These are phyloP conservation scores for Blechomonas ayalai DNA, from an alignment of 208 protist species.

Conservation along the genomic window DNA sequence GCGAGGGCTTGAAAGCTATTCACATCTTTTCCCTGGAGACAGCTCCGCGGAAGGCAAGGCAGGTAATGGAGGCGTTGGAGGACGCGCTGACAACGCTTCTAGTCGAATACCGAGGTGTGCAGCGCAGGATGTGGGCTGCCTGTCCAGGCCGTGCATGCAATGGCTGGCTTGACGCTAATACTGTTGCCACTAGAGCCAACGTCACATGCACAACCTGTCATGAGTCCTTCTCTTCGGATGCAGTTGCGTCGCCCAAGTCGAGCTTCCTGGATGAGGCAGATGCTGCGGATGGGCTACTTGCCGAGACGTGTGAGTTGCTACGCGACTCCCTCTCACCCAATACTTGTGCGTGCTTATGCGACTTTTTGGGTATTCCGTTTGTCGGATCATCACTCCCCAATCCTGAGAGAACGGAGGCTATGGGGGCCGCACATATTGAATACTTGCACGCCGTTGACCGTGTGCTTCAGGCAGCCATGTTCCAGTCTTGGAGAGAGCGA, in stretches of 20 bases:
- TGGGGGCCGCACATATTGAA: too few relatives aligned
- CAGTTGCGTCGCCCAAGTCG: constrained; percentile 28
- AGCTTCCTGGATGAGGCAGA: constrained; percentile 13
- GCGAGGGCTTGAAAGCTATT: constrained; percentile 47
- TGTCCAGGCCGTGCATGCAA: constrained; percentile 61
- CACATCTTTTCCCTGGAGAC: constrained; percentile 57
- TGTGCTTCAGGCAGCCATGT: constrained; percentile 61
- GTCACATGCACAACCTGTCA: constrained; percentile 52
- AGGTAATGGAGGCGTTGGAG: constrained; percentile 56
- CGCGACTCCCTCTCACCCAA: constrained; percentile 39
- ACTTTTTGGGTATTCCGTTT: constrained; percentile 60
- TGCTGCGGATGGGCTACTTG: constrained; percentile 40
- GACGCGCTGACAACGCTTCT: constrained; percentile 39
- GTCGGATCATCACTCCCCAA: too few relatives aligned
- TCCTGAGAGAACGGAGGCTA: too few relatives aligned
- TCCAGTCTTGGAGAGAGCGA: constrained; percentile 43
- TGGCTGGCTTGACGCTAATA: constrained; percentile 48
- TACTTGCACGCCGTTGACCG: constrained; percentile 67
- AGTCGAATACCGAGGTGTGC: constrained; percentile 62
- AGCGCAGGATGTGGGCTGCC: constrained; percentile 36
- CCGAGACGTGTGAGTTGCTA: constrained; percentile 51
- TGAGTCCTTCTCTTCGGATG: constrained; percentile 34
- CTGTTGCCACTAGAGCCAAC: constrained; percentile 25
- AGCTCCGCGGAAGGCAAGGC: constrained; percentile 30
- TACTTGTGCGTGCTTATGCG: constrained; percentile 44